Conservation (phyloP, 2,329 filamentous ascomycete genomes). For the Aspergillus thermomutatus region DNA sequence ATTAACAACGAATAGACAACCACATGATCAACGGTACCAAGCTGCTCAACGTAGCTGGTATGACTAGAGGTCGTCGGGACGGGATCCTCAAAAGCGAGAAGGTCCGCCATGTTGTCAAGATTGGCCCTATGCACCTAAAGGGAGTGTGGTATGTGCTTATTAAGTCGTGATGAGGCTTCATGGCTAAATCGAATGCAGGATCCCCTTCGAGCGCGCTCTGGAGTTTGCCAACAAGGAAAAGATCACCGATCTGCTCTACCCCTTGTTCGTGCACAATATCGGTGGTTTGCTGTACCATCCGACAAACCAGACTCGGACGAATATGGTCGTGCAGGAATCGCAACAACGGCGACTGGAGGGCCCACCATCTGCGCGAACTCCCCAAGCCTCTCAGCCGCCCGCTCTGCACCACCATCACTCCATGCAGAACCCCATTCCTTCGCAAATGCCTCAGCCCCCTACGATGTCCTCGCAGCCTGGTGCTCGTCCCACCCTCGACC, state of each 20-base stretch:
- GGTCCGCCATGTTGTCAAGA: conserved; percentile 93
- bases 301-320: conserved; percentile 72
- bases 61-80: conserved; percentile 93
- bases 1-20: conserved; percentile 63
- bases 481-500: conserved; percentile 70
- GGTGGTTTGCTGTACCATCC: conserved; percentile 91
- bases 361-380: conserved; percentile 46
- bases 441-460: conserved; percentile 64
- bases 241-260: conserved; percentile 92
- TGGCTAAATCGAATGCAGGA: conserved; percentile 67
- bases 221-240: conserved; percentile 99
- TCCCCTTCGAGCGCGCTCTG: conserved; percentile 93
- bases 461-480: conserved; percentile 60
- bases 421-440: conserved; percentile 59
- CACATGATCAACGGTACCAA: conserved; percentile 99
- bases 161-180: no score
- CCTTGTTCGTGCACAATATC: conserved; percentile 96
- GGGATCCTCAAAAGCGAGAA: conserved; percentile 98
- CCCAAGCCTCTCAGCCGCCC: conserved; percentile 66
- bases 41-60: conserved; percentile 91
- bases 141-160: conserved; percentile 75
- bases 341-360: conserved; percentile 71
- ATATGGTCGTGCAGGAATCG: conserved; percentile 79
- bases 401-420: conserved; percentile 61
- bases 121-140: conserved; percentile 98